These are phyloP conservation scores for Nemania diffusa DNA, from an alignment of 2,329 filamentous ascomycete genomes.

Conservation along the genomic window DNA sequence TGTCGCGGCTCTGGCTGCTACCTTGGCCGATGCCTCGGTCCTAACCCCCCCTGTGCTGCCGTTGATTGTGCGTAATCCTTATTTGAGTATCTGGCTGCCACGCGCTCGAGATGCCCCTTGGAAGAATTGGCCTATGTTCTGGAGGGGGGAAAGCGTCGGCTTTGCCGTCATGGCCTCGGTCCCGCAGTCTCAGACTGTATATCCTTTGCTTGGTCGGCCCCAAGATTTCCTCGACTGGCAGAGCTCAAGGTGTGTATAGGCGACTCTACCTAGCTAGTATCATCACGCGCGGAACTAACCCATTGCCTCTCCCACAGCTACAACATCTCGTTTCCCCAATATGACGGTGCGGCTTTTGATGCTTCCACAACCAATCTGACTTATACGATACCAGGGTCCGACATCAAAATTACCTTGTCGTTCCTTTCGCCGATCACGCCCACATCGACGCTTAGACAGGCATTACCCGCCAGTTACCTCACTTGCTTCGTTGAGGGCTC, in stretches of 20 bases:
- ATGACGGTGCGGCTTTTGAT: conserved; percentile 59
- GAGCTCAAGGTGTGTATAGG: conserved; percentile 32
- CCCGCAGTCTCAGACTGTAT: conserved; percentile 56
- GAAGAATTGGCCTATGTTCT: conserved; percentile 89
- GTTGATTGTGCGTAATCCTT: conserved; percentile 68
- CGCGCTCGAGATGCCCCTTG: conserved; percentile 79
- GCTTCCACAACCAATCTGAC: conserved; percentile 62
- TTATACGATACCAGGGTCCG: conserved; percentile 52
- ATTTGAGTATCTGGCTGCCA: conserved; percentile 69
- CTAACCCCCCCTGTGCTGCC: conserved; percentile 67
- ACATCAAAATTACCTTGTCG: conserved; percentile 57
- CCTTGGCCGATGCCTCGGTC: conserved; percentile 58
- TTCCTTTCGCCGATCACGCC: conserved; percentile 83
- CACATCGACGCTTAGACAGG: conserved; percentile 81
- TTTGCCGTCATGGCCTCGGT: conserved; percentile 62
- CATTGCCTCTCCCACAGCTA: conserved; percentile 46
- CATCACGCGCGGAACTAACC: conserved; percentile 2
- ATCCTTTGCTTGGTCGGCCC: conserved; percentile 62
- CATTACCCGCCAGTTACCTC: conserved; percentile 84
- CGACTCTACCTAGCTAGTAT: neutral
- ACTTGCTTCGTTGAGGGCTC: conserved; percentile 75
- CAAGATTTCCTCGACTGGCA: conserved; percentile 58
- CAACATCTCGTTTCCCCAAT: conserved; percentile 55
- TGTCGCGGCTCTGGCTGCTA: conserved; percentile 48
- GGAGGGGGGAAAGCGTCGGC: conserved; percentile 68